Conservation (phyloP, 1,139 yeast species). For the Starmera stellimalicola region DNA sequence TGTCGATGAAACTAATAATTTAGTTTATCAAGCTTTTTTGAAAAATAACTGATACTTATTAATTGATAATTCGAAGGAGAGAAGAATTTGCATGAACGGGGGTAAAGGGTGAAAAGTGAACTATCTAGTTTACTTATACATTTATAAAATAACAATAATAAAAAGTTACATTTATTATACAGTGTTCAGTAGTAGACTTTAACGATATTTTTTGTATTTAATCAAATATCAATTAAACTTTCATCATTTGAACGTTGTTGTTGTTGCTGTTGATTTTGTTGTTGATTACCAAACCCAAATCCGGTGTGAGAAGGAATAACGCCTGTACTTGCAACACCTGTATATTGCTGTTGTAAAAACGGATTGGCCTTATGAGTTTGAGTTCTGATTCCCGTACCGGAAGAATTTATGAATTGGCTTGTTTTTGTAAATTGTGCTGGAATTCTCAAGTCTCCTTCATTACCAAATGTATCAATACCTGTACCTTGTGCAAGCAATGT, state of each 20-base stretch:
- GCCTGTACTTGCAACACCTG: conserved; percentile 58
- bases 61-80: too few relatives aligned
- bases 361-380: conserved; percentile 41
- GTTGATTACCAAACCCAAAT: conserved; percentile 81
- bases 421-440: conserved; percentile 91
- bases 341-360: conserved; percentile 63
- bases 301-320: conserved; percentile 74
- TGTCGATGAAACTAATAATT: conserved; percentile 75
- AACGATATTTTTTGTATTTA: too few relatives aligned
- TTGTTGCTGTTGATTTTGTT: conserved; percentile 26
- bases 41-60: too few relatives aligned
- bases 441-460: conserved; percentile 78
- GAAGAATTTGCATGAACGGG: too few relatives aligned
- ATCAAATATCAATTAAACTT: conserved; percentile 18
- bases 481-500: conserved; percentile 76
- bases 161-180: not conserved
- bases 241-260: conserved; percentile 20
- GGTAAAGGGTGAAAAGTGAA: too few relatives aligned
- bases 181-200: too few relatives aligned
- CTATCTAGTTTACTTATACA: too few relatives aligned
- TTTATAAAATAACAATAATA: not conserved
- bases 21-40: conserved; percentile 72
- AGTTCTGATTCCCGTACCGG: conserved; percentile 74
- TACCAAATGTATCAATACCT: conserved; percentile 93
- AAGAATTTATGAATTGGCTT: conserved; percentile 71